Evolutionary conservation across 2,329 filamentous ascomycete species (phyloP).

Genomic region (Fusarium sulawesiense): DNA sequence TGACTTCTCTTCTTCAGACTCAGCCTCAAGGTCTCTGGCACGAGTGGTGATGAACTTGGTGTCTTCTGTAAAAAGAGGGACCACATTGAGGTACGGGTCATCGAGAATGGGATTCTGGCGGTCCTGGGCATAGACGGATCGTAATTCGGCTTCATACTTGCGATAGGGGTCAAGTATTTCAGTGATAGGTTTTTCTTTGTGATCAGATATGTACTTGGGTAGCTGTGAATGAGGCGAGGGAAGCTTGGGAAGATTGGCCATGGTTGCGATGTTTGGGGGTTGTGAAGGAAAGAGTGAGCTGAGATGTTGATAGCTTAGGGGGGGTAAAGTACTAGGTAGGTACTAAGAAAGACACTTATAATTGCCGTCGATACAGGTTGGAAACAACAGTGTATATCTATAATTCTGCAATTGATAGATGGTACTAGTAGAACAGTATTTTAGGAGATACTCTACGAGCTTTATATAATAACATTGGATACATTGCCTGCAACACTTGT

Average conservation of each 20-base stretch:
- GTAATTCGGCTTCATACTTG: conserved; percentile 73
- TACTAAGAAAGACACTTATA: background rate
- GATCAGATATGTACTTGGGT: conserved; percentile 64
- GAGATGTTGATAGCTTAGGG: background rate
- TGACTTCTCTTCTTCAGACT: conserved; percentile 69
- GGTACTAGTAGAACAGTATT: background rate
- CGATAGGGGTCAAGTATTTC: conserved; percentile 75
- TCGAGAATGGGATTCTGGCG: conserved; percentile 67
- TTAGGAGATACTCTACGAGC: conserved; percentile 5
- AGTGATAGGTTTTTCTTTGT: conserved; percentile 64
- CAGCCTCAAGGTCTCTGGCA: conserved; percentile 67
- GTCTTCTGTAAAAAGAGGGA: conserved; percentile 72
- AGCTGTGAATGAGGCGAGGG: conserved; percentile 60
- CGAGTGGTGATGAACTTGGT: conserved; percentile 69
- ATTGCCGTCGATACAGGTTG: background rate
- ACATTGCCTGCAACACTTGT: background rate
- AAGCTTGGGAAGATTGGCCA: conserved; percentile 56
- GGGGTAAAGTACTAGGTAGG: background rate
- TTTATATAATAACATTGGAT: conserved; percentile 34
- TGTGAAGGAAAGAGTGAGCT: background rate
- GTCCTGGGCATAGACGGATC: conserved; percentile 76
- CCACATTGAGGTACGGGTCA: conserved; percentile 69
- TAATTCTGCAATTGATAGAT: background rate
- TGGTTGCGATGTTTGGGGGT: conserved; percentile 36
- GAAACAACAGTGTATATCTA: background rate